Conservation (phyloP, 2,329 filamentous ascomycete genomes). For the Nemania serpens region DNA sequence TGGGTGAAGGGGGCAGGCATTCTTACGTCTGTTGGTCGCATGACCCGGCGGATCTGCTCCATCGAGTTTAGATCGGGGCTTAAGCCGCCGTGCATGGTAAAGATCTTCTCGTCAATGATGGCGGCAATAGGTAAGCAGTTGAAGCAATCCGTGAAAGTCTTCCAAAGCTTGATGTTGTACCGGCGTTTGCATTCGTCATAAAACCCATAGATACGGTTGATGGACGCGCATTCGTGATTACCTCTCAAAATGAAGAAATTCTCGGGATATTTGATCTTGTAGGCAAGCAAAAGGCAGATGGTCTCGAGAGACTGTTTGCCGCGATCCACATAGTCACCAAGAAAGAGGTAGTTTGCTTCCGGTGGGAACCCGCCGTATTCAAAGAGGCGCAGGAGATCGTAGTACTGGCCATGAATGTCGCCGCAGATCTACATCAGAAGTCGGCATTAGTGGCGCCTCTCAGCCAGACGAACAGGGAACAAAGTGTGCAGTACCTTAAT, state of each 20-base stretch:
- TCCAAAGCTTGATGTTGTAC: slow-evolving; percentile 97
- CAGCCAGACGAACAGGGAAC: background rate
- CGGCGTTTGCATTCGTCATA: slow-evolving; percentile 98
- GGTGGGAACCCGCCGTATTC: slow-evolving; percentile 98
- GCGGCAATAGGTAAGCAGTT: slow-evolving; percentile 93
- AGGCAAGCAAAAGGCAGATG: slow-evolving; percentile 88
- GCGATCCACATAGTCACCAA: slow-evolving; percentile 95
- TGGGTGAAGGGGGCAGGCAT: background rate
- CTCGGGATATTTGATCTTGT: slow-evolving; percentile 96
- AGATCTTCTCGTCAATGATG: slow-evolving; percentile 98
- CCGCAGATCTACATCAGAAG: slow-evolving; percentile 78
- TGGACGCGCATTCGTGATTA: slow-evolving; percentile 96
- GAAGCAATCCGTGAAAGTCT: slow-evolving; percentile 96
- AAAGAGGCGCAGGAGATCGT: slow-evolving; percentile 94
- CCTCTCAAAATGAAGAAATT: slow-evolving; percentile 96
- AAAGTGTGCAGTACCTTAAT: slow-evolving; percentile 76
- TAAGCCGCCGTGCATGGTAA: slow-evolving; percentile 98
- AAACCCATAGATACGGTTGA: slow-evolving; percentile 94
- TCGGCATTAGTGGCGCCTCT: slow-evolving; percentile 19
- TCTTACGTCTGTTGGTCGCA: slow-evolving; percentile 98
- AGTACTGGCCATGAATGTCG: slow-evolving; percentile 99
- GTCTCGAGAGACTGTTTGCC: slow-evolving; percentile 96
- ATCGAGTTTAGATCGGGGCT: slow-evolving; percentile 98
- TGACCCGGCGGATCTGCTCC: slow-evolving; percentile 99
- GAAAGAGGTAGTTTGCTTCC: slow-evolving; percentile 98